Percentiles rank a stretch among this genome's conserved stretches.
phyloP scores from a whole-genome alignment of 1,284 basidiomycete genomes.

The Ganoderma sp. region DNA sequence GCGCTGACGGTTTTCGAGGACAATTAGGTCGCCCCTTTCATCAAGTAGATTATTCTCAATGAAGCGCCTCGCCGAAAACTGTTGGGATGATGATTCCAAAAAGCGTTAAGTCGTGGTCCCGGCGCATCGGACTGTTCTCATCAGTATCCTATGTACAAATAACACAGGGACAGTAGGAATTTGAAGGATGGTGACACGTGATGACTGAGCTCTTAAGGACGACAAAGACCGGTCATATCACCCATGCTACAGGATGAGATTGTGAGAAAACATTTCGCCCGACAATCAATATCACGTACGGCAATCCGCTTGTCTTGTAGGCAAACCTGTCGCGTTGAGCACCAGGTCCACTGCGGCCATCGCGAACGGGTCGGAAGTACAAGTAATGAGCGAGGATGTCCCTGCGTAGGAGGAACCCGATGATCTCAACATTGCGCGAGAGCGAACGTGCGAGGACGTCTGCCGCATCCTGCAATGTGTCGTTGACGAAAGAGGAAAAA shows the following conservation, averaged over 20 bases:
- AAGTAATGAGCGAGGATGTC: neutral
- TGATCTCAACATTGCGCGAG: neutral
- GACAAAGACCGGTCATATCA: neutral
- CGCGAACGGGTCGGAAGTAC: neutral
- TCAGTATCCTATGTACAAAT: neutral
- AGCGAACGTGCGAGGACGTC: neutral
- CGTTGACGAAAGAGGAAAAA: neutral
- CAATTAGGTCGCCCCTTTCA: too few species aligned
- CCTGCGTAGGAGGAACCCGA: neutral
- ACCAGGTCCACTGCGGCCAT: neutral
- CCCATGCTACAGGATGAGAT: neutral
- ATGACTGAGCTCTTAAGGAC: too few species aligned
- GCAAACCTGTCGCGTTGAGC: neutral
- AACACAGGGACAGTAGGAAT: neutral
- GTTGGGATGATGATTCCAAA: neutral
- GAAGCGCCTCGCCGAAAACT: too few species aligned
- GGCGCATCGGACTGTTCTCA: neutral
- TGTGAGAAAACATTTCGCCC: neutral
- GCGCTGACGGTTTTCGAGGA: too few species aligned
- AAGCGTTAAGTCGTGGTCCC: neutral
- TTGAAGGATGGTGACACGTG: too few species aligned
- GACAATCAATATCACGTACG: neutral
- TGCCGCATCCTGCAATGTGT: neutral
- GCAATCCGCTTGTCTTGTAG: neutral
- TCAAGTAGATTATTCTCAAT: too few species aligned